Base-by-base conservation (phyloP, 495 filamentous ascomycete species). In the Bacidia rubella region DNA sequence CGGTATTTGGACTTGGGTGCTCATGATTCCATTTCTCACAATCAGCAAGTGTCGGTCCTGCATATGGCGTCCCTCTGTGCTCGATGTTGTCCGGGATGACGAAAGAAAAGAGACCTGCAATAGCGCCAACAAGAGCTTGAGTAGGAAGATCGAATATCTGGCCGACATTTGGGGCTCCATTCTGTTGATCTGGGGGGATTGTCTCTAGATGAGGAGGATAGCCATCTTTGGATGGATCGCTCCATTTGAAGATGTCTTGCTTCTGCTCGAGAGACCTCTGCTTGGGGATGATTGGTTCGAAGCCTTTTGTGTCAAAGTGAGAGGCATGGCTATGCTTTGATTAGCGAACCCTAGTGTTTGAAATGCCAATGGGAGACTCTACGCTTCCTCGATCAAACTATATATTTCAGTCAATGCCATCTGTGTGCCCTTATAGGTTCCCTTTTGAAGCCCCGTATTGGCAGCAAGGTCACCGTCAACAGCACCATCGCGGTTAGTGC, bases 351-450 rank as follows among this genome's bases (percentile, higher is more conserved):
- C 19, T 48, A 2, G 21, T 1, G 47, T 19, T 15, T 24, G 23
- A 26, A n/a, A 22, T 24, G 46, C 20, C 1, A 24, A 35, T 1
- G 11, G 0, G 25, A 29, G 43, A 2, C 11, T n/a, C 2, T 55
- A 17, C 25, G 20, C 22, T 11, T 67, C 60, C 54, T 70, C 67
- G 35, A 70, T 66, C 4, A 60, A 59, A 12, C 59, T 54, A 52
- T 70, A 70, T 1, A 65, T 55, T 51, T 71, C 62, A 0, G 66
- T 70, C 42, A 71, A 45, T 10, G 69, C 68, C 2, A 68, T 49
- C 45, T 70, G 64, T 0, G 69, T 70, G 2, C 69, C 69, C 15
- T 58, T 44, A 40, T 67, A 70, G 3, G 59, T 61, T 63, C 65
- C 54, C 25, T 56, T 41, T 35, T 46, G 12, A n/a, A 55, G 10